Evolutionary conservation across 1,284 basidiomycete species (phyloP).

Genomic region (Nidula niveotomentosa): DNA sequence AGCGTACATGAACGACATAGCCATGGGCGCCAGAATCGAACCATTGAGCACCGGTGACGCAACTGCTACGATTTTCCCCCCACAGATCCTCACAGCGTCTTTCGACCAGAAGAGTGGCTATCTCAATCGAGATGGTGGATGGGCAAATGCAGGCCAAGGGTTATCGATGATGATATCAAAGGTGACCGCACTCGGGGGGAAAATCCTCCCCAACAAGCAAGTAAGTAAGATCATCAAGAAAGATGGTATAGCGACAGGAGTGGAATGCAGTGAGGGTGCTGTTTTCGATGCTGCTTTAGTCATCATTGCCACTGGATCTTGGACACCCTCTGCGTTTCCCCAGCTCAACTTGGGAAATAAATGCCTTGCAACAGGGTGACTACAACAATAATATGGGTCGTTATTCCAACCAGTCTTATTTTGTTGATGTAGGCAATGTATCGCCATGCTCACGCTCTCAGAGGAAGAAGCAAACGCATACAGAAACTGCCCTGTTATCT

Average conservation of each 20-base stretch:
- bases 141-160: slow-evolving; percentile 81
- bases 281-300: slow-evolving; percentile 53
- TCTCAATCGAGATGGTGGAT: slow-evolving; percentile 79
- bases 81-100: slow-evolving; percentile 26
- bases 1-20: slow-evolving; percentile 59
- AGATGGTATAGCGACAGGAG: slow-evolving; percentile 54
- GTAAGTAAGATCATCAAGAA: slow-evolving; percentile 48
- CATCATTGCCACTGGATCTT: slow-evolving; percentile 75
- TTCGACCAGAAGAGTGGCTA: slow-evolving; percentile 51
- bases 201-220: slow-evolving; percentile 55
- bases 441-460: slow-evolving; percentile 76
- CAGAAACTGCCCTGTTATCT: slow-evolving; percentile 64
- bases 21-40: slow-evolving; percentile 47
- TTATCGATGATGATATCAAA: slow-evolving; percentile 56
- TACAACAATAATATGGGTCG: background rate
- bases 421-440: slow-evolving; percentile 57
- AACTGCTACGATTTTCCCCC: slow-evolving; percentile 46
- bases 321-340: slow-evolving; percentile 82
- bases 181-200: slow-evolving; percentile 61
- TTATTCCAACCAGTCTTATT: background rate
- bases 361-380: slow-evolving; percentile 70
- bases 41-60: slow-evolving; percentile 35
- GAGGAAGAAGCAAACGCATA: slow-evolving; percentile 68
- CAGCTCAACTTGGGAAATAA: slow-evolving; percentile 46
- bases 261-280: slow-evolving; percentile 63